Evolutionary conservation across 352 stramenopile genomes (phyloP).

Genomic region (Thalassiosira mediterranea): DNA sequence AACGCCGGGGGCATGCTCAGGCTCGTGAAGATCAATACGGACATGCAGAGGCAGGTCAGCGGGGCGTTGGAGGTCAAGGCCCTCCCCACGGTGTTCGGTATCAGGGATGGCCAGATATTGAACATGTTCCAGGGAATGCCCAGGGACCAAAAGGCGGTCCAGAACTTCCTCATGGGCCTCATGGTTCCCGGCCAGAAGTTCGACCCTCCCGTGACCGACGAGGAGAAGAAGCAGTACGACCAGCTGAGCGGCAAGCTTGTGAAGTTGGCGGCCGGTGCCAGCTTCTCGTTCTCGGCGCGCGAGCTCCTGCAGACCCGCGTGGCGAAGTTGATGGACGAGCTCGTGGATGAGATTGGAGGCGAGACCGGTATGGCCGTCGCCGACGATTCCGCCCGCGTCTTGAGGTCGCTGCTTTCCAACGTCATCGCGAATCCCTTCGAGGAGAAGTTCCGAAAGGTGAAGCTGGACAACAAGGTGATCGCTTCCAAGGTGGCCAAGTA

Average conservation of each 20-base stretch:
- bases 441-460: conserved; percentile 75
- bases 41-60: conserved; percentile 72
- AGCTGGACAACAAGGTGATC: conserved; percentile 78
- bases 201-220: conserved; percentile 57
- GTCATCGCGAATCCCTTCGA: conserved; percentile 75
- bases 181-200: conserved; percentile 62
- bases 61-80: conserved; percentile 73
- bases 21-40: conserved; percentile 82
- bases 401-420: conserved; percentile 75
- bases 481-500: conserved; percentile 62
- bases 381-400: conserved; percentile 67
- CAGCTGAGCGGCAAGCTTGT: conserved; percentile 71
- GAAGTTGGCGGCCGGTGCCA: conserved; percentile 65
- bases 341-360: conserved; percentile 58
- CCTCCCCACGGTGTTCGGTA: conserved; percentile 80
- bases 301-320: conserved; percentile 73
- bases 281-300: conserved; percentile 76
- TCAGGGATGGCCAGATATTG: conserved; percentile 78
- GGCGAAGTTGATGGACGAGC: conserved; percentile 57
- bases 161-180: conserved; percentile 82
- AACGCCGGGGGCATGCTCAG: conserved; percentile 77
- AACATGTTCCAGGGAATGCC: conserved; percentile 82
- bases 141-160: conserved; percentile 66
- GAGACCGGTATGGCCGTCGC: conserved; percentile 62
- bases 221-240: conserved; percentile 66